phyloP scores from a whole-genome alignment of 1,139 yeast species.

The Candida mesenterica region DNA sequence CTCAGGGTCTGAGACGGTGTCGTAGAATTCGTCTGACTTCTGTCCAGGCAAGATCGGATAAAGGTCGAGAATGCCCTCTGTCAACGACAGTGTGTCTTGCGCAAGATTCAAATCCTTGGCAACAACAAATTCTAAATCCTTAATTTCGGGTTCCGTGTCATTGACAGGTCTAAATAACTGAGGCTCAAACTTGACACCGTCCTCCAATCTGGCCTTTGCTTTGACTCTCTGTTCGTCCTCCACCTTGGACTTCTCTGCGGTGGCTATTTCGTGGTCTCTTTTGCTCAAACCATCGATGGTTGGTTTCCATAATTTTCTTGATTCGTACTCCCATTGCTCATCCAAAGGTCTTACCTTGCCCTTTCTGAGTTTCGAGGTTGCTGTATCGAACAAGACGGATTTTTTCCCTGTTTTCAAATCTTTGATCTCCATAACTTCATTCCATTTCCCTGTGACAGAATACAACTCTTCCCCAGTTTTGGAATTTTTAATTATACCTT shows the following conservation, averaged over 20 bases:
- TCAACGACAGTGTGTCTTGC: conserved; percentile 49
- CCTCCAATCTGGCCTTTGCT: conserved; percentile 73
- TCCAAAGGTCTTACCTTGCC: conserved; percentile 76
- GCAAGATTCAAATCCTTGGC: conserved; percentile 51
- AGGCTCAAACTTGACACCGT: conserved; percentile 80
- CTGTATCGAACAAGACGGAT: conserved; percentile 63
- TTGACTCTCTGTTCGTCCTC: conserved; percentile 78
- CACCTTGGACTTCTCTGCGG: conserved; percentile 80
- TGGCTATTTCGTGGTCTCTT: conserved; percentile 78
- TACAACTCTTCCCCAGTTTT: conserved; percentile 56
- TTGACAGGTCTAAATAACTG: conserved; percentile 55
- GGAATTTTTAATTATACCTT: conserved; percentile 62
- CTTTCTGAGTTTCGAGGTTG: conserved; percentile 44
- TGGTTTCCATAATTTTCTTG: conserved; percentile 77
- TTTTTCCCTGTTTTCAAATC: conserved; percentile 49
- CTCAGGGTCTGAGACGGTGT: not conserved
- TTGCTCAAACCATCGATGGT: conserved; percentile 75
- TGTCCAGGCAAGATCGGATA: conserved; percentile 84
- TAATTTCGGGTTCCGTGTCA: conserved; percentile 26
- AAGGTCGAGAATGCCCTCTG: conserved; percentile 54
- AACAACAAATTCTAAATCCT: conserved; percentile 59
- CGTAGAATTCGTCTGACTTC: conserved; percentile 13
- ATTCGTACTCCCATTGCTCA: conserved; percentile 80
- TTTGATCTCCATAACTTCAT: conserved; percentile 74
- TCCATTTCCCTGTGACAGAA: conserved; percentile 89